Percentiles rank a stretch among this genome's conserved stretches.
Conservation (phyloP, 305 asterid species). For the Plantago rigida region DNA sequence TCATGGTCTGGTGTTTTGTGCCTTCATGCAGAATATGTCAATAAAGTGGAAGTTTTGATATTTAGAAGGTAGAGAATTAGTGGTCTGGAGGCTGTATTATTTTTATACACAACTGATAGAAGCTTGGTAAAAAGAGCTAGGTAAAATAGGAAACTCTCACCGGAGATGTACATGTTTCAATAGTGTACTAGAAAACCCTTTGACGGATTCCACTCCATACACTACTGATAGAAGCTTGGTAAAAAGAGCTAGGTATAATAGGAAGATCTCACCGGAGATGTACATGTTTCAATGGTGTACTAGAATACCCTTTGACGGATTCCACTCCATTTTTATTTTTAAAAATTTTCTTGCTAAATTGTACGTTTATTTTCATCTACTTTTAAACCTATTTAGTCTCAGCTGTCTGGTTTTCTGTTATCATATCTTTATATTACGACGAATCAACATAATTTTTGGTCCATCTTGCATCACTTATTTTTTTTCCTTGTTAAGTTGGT, state of each 20-base stretch:
- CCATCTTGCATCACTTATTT: slow-evolving; percentile 6
- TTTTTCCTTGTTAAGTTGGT: not conserved
- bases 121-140: not conserved
- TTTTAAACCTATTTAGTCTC: not conserved
- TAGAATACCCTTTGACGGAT: slow-evolving; percentile 13
- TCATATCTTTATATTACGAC: not conserved
- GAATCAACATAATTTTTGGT: not conserved
- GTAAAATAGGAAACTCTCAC: slow-evolving; percentile 1
- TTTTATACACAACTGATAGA: not conserved
- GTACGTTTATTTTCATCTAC: not conserved
- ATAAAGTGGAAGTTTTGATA: not conserved
- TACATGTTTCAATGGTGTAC: slow-evolving; percentile 7
- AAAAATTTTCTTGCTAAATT: not conserved
- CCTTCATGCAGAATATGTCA: slow-evolving; percentile 8
- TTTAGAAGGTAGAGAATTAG: slow-evolving; percentile 6
- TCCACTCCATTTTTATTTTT: not conserved
- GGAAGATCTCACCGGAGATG: slow-evolving; percentile 2
- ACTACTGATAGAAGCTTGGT: not conserved
- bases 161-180: slow-evolving; percentile 8
- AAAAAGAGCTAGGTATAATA: not conserved
- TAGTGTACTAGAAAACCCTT: slow-evolving; percentile 5
- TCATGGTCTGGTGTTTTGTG: not conserved
- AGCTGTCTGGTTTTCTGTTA: not conserved
- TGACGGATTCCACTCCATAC: slow-evolving; percentile 7
- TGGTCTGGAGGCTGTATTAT: not conserved